phyloP scores from a whole-genome alignment of 352 stramenopile species.

The Phytophthora fragariae region DNA sequence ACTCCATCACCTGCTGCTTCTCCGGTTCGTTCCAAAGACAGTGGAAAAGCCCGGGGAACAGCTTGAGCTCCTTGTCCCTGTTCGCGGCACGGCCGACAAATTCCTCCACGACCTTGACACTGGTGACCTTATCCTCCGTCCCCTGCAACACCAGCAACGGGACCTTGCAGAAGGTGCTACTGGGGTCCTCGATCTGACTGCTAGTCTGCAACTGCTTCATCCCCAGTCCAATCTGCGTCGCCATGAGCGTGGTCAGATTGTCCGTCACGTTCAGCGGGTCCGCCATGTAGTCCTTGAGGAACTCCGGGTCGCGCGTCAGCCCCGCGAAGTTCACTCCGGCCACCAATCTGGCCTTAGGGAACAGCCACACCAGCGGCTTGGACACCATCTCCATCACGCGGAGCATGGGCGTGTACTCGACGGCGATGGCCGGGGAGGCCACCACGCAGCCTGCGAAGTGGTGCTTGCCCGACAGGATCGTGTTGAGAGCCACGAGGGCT shows the following conservation, averaged over 20 bases:
- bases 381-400: constrained; percentile 48
- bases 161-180: constrained; percentile 41
- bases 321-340: constrained; percentile 60
- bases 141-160: constrained; percentile 53
- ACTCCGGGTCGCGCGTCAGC: constrained; percentile 44
- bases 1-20: constrained; percentile 54
- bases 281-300: constrained; percentile 60
- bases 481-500: constrained; percentile 66
- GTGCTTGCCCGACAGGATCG: constrained; percentile 55
- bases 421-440: constrained; percentile 63
- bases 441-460: constrained; percentile 58
- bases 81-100: constrained; percentile 54
- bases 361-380: constrained; percentile 50
- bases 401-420: constrained; percentile 64
- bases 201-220: constrained; percentile 47
- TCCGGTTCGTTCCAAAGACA: constrained; percentile 72
- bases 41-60: constrained; percentile 64
- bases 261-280: constrained; percentile 60
- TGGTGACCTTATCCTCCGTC: constrained; percentile 60
- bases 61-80: constrained; percentile 66
- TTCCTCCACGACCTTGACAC: constrained; percentile 45
- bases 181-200: constrained; percentile 39
- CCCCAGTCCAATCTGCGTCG: constrained; percentile 42
- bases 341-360: constrained; percentile 57
- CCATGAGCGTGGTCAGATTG: constrained; percentile 56